Percentiles rank a stretch among this genome's conserved stretches.
Conservation (phyloP, 2,329 filamentous ascomycete genomes). For the Lachnellula occidentalis region DNA sequence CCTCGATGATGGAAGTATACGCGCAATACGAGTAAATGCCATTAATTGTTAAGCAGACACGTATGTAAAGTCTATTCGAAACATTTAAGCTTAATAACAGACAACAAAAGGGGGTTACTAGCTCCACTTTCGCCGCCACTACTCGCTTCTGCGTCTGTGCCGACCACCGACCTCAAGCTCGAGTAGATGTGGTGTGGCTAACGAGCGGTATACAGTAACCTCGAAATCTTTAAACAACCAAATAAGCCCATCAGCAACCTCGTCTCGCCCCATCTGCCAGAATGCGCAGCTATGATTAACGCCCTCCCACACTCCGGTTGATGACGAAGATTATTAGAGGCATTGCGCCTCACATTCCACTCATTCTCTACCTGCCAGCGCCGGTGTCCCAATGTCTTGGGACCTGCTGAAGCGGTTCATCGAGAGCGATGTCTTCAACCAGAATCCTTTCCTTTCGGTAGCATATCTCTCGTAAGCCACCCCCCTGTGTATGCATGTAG, state of each 20-base stretch:
- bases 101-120: not conserved
- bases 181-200: not conserved
- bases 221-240: not conserved
- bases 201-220: not conserved
- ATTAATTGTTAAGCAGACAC: not conserved
- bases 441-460: constrained; percentile 81
- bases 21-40: not conserved
- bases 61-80: not conserved
- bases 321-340: constrained; percentile 31
- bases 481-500: constrained; percentile 11
- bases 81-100: not conserved
- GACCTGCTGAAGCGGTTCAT: constrained; percentile 85
- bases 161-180: not conserved
- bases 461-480: constrained; percentile 71
- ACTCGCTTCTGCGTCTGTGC: not conserved
- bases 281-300: constrained; percentile 18
- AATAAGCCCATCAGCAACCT: not conserved
- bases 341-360: constrained; percentile 27
- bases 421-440: constrained; percentile 91
- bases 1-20: not conserved
- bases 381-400: constrained; percentile 58
- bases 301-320: constrained; percentile 18
- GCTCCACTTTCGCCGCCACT: not conserved
- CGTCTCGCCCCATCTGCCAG: constrained; percentile 9
- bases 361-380: constrained; percentile 12